phyloP scores from a whole-genome alignment of 768 basidiomycete genomes.

The Paxillus ammoniavirescens region DNA sequence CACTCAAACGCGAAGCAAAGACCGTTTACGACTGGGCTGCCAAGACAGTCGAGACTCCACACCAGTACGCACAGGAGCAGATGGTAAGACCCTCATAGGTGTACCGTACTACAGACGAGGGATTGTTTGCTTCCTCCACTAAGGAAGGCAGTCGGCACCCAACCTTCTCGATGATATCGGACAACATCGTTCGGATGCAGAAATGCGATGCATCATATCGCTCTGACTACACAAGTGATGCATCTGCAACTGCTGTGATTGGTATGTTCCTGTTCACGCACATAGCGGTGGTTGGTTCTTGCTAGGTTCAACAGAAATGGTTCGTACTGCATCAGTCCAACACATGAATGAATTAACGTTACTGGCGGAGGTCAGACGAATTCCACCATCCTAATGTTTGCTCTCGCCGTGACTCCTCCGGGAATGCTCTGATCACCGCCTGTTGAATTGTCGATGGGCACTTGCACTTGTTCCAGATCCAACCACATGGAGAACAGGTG shows the following conservation, averaged over 20 bases:
- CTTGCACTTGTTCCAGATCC: too few relatives aligned
- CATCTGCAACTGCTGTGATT: slow-evolving; percentile 10
- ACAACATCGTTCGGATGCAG: slow-evolving; percentile 16
- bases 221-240: not conserved
- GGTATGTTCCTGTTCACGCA: slow-evolving; percentile 2
- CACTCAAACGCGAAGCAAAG: slow-evolving; percentile 2
- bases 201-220: slow-evolving; percentile 2
- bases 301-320: slow-evolving; percentile 10
- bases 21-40: not conserved
- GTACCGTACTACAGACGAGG: not conserved
- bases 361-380: slow-evolving; percentile 5
- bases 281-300: not conserved
- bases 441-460: slow-evolving; percentile 15
- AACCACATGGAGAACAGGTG: too few relatives aligned
- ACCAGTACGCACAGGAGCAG: slow-evolving; percentile 21
- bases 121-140: not conserved
- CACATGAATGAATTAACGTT: not conserved
- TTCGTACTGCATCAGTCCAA: not conserved
- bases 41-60: slow-evolving; percentile 4
- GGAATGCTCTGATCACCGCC: too few relatives aligned
- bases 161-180: slow-evolving; percentile 8
- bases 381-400: slow-evolving; percentile 5
- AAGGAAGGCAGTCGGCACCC: not conserved
- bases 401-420: slow-evolving; percentile 19
- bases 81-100: slow-evolving; percentile 18